Evolutionary conservation across 257 asterid genomes (phyloP), one percentile per base, ranked within the genome.

Genomic region (Eustoma russellianum): DNA sequence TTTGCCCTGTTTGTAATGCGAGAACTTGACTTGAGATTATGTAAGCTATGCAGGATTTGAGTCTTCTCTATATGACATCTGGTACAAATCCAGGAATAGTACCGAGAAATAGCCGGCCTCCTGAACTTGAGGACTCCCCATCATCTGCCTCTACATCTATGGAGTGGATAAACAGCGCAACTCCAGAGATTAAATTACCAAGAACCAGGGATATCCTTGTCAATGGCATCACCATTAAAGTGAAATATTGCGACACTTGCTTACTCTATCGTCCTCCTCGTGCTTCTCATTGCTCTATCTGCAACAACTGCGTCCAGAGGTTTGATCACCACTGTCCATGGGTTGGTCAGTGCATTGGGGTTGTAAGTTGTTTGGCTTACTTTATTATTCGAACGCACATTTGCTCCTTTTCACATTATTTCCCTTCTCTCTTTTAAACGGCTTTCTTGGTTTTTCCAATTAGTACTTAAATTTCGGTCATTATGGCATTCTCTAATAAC

Each of bases 281-380:
- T 45, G 90, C 93, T 11, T 90, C 96, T 62, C 96, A 91, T 74
- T 91, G 96, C 85, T 90, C 98, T 5, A 77, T 86, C 50, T 90
- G 96, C 91, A 90, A 90, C 71, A 90, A 83, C 65, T 91, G 98
- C 19, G 95, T 91, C 66, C 82, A 87, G 83, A 80, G 93, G 66
- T 84, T 91, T 18, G 98, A 91, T 84, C 98, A 91, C 66, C 98
- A 87, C 74, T 91, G 98, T 60, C 96, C 98, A 1, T 91, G 94
- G 96, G 89, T 87, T 46, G 96, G 95, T 50, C 98, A 91, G 77
- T 87, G 98, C 57, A 87, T 91, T 6, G 96, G 96, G 51, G 72
- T 70, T 34, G 96, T 91, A 77, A 82, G 88, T 53, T 41, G 49
- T 57, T 56, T 16, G 13, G 2, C 18, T 12, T 30, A 48, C 44